A percentile compares a stretch with the other conserved stretches of the same genome.
phyloP scores from a whole-genome alignment of 768 basidiomycete species.

The Mycena olivaceomarginata region DNA sequence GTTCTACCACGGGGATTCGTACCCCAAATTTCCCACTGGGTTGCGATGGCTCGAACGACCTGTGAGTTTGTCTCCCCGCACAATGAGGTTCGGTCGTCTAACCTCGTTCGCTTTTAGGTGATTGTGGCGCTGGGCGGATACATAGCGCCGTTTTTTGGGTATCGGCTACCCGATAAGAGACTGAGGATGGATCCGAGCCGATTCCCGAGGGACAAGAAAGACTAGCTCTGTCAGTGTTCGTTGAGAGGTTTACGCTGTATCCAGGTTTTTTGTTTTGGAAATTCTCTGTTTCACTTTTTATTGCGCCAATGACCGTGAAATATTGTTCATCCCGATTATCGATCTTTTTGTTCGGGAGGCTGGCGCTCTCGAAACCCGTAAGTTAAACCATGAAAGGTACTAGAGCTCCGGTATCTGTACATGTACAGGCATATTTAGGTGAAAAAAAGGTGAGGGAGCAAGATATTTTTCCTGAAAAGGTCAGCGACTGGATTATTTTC shows the following conservation, averaged over 20 bases:
- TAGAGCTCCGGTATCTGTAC: too few relatives aligned
- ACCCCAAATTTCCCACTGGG: slow-evolving; percentile 17
- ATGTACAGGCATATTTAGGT: too few relatives aligned
- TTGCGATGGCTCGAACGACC: slow-evolving; percentile 15
- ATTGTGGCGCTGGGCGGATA: not conserved
- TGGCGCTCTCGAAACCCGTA: too few relatives aligned
- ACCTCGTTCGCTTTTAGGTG: not conserved
- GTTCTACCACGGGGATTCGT: slow-evolving; percentile 26
- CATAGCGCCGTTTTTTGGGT: not conserved
- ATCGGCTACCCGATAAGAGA: slow-evolving; percentile 8
- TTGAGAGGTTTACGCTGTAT: not conserved
- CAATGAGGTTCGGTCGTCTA: not conserved
- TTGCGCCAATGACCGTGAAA: not conserved
- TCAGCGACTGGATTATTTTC: too few relatives aligned
- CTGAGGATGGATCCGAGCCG: not conserved
- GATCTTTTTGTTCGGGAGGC: too few relatives aligned
- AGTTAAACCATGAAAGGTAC: too few relatives aligned
- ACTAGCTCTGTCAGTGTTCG: not conserved
- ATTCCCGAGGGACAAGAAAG: not conserved
- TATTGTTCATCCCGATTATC: not conserved
- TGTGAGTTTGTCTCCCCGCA: slow-evolving; percentile 3
- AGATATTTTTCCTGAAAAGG: too few relatives aligned
- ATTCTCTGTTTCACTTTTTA: not conserved
- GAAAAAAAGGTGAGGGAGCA: too few relatives aligned
- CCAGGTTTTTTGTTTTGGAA: not conserved